A percentile compares a stretch with the other conserved stretches of the same genome.
Conservation (phyloP, 1,284 basidiomycete genomes). For the Ceratobasidium sp. region DNA sequence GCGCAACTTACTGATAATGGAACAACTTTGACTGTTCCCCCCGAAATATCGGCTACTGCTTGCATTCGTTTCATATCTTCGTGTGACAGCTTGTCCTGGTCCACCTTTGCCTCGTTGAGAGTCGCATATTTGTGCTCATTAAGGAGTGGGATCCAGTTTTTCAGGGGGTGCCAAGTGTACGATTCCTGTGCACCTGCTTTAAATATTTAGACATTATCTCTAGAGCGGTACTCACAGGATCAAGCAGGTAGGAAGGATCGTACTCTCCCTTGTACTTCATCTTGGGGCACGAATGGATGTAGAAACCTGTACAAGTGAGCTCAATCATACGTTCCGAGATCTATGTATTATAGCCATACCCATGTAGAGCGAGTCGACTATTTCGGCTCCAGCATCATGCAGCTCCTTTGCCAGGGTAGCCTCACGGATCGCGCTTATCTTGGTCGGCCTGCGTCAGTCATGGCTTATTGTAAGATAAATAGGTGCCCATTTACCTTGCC, state of each 20-base stretch:
- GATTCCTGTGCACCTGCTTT: constrained; percentile 67
- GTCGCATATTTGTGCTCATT: constrained; percentile 76
- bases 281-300: constrained; percentile 92
- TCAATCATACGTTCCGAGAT: neutral
- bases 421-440: constrained; percentile 87
- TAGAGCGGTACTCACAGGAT: constrained; percentile 73
- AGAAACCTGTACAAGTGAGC: constrained; percentile 74
- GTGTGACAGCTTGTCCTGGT: constrained; percentile 29
- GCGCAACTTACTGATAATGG: constrained; percentile 10
- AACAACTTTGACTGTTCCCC: constrained; percentile 11
- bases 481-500: constrained; percentile 76
- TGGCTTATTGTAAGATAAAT: constrained; percentile 9
- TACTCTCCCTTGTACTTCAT: constrained; percentile 99
- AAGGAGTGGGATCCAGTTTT: constrained; percentile 70
- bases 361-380: constrained; percentile 83
- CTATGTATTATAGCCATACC: constrained; percentile 63
- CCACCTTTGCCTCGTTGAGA: constrained; percentile 68
- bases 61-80: constrained; percentile 34
- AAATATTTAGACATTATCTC: constrained; percentile 12
- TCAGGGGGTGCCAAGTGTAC: constrained; percentile 80
- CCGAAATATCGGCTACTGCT: constrained; percentile 2
- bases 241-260: constrained; percentile 86
- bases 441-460: constrained; percentile 54
- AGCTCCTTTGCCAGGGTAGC: constrained; percentile 80
- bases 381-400: constrained; percentile 71